Conservation (phyloP, 2,329 filamentous ascomycete genomes). For the Colletotrichum costaricense region DNA sequence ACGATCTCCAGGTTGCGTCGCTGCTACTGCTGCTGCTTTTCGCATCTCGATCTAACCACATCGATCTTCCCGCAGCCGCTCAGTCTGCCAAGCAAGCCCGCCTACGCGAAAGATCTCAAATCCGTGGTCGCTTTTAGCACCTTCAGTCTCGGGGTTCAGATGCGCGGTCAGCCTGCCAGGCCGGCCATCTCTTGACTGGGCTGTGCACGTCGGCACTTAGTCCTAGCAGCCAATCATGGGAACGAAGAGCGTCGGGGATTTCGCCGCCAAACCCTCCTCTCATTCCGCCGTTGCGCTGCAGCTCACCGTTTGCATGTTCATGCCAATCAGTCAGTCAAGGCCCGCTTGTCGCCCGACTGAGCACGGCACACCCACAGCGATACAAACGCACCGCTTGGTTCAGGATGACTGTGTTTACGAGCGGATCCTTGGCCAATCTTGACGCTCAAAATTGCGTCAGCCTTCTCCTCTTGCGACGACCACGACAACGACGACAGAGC, state of each 20-base stretch:
- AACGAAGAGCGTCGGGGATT: constrained; percentile 4
- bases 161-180: constrained; percentile 1
- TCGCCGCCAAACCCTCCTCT: constrained; percentile 9
- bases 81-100: neutral
- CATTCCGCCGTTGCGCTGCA: neutral
- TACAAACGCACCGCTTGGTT: neutral
- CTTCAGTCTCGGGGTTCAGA: neutral
- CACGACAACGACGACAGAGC: neutral
- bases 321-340: constrained; percentile 5
- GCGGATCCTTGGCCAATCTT: neutral
- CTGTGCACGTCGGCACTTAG: constrained; percentile 22
- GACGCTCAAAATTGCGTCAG: neutral
- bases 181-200: constrained; percentile 4
- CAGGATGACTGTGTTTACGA: neutral
- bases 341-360: constrained; percentile 5
- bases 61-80: neutral
- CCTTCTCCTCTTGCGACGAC: neutral
- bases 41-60: neutral
- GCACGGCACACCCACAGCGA: neutral
- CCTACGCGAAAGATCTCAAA: neutral
- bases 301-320: constrained; percentile 14
- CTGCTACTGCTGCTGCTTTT: neutral
- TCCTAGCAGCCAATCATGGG: constrained; percentile 18
- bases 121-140: neutral
- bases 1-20: neutral